These are phyloP conservation scores for Exophiala mesophila DNA, from an alignment of 2,329 filamentous ascomycete genomes.

Conservation along the genomic window DNA sequence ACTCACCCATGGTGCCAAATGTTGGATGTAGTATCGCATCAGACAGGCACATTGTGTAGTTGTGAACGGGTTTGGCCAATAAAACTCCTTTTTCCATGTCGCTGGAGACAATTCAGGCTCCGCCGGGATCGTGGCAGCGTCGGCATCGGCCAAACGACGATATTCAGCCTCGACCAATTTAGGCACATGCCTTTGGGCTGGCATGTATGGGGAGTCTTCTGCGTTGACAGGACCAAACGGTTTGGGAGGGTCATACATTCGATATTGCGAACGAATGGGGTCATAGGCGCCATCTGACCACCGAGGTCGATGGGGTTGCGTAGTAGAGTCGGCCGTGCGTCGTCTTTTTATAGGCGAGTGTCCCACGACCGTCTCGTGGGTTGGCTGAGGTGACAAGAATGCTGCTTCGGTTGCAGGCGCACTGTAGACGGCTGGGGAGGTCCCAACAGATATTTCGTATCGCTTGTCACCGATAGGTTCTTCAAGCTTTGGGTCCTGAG, in stretches of 20 bases:
- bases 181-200: constrained; percentile 17
- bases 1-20: constrained; percentile 25
- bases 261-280: constrained; percentile 20
- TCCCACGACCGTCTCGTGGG: constrained; percentile 10
- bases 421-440: constrained; percentile 13
- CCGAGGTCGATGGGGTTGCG: not conserved
- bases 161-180: constrained; percentile 25
- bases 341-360: constrained; percentile 18
- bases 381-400: constrained; percentile 11
- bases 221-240: constrained; percentile 8
- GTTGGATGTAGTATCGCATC: constrained; percentile 27
- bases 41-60: constrained; percentile 26
- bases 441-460: constrained; percentile 6
- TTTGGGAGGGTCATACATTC: constrained; percentile 16
- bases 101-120: constrained; percentile 22
- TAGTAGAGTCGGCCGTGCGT: constrained; percentile 12
- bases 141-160: constrained; percentile 22
- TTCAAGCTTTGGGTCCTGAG: constrained; percentile 12
- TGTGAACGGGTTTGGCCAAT: constrained; percentile 26
- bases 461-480: constrained; percentile 2
- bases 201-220: constrained; percentile 15
- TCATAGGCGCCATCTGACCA: constrained; percentile 14
- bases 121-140: constrained; percentile 21
- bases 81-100: constrained; percentile 26
- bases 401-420: constrained; percentile 11